Base-by-base conservation (phyloP, 805 yeast genomes). In the Candida nemodendra region DNA sequence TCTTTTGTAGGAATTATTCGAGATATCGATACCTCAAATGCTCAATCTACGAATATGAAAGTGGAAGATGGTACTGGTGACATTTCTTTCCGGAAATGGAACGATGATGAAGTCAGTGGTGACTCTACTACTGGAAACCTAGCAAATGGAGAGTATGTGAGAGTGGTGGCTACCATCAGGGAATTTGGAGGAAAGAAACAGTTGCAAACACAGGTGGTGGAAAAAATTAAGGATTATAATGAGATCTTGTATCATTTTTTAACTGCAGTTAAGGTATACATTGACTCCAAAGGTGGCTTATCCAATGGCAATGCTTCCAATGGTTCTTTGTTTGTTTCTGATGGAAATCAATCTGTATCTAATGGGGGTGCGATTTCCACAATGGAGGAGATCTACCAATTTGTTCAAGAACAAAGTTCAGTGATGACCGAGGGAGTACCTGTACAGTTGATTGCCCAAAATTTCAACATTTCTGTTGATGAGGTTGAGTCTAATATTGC, bases 1-100 rank as follows among this genome's bases (percentile, higher is more conserved):
- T 71, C 80, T 18, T 73, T 84, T 50, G 76, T 81, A 6, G 95
- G 89, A 1, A 78, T 84, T 15, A 66, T 84, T n/a, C 71, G 91
- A 54, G 78, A 76, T 41, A 75, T 82, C 12, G 63, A 60, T 30
- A 69, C 71, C 2, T 79, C 79, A 41, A 73, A 72, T 41, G 72
- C 84, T 2, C 68, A 81, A 6, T 76, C 78, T 29, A 62, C 81
- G 19, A 62, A 64, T 15, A 56, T 82, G 30, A 77, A 79, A 14
- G 54, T 84, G n/a, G 93, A 84, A 53, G 95, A 84, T 57, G 91
- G 93, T 9, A 80, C 93, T 0, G 89, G 88, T 0, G 64, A 72
- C 3, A 66, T 80, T 5, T 81, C 79, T 18, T 71, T 84, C 32
- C 72, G 83, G 51, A 73, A 74, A 45, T 84, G 91, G 91, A 62